phyloP scores from a whole-genome alignment of 306 rosid species.

The Quercus suber region DNA sequence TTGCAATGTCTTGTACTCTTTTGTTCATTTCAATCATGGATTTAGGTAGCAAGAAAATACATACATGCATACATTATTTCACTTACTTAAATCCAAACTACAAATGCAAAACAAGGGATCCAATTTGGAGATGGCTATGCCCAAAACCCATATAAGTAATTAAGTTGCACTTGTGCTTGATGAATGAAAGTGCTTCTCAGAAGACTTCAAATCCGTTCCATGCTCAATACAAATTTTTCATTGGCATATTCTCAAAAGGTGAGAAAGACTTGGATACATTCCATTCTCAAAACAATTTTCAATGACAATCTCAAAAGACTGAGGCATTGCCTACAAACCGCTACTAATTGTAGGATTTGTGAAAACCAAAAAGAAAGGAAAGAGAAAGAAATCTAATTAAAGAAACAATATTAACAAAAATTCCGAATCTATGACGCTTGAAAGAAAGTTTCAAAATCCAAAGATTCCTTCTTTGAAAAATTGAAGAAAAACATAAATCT shows the following conservation, averaged over 20 bases:
- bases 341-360: slow-evolving; percentile 7
- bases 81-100: neutral
- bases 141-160: neutral
- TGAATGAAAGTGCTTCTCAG: neutral
- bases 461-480: slow-evolving; percentile 10
- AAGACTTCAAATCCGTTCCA: slow-evolving; percentile 1
- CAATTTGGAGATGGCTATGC: too few relatives aligned
- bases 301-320: neutral
- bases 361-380: neutral
- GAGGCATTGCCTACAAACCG: neutral
- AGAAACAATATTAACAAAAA: slow-evolving; percentile 26
- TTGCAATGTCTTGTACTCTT: neutral
- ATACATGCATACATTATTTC: neutral
- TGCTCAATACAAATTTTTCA: neutral
- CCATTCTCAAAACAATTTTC: neutral
- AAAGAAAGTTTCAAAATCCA: slow-evolving; percentile 26
- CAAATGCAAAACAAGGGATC: neutral
- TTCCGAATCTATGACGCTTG: slow-evolving; percentile 5
- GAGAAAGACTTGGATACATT: too few relatives aligned
- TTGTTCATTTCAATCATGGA: neutral
- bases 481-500: slow-evolving; percentile 22
- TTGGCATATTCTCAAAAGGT: neutral
- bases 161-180: neutral
- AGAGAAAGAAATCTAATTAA: neutral
- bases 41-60: neutral